Evolutionary conservation across 2,329 filamentous ascomycete species (phyloP).

Genomic region (Geoglossum cookeanum): DNA sequence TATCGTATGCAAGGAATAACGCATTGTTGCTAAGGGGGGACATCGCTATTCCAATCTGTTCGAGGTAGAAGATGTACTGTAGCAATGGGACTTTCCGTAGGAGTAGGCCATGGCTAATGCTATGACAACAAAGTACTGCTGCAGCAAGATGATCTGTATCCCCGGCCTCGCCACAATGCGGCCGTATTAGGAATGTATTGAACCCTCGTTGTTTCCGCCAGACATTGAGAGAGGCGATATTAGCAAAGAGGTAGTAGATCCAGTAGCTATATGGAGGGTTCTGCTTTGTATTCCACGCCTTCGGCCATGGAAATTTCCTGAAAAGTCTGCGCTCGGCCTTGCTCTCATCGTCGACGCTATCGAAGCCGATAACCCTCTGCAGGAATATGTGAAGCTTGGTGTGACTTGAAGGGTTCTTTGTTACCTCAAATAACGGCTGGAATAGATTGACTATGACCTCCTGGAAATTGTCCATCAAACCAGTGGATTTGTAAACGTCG

Average conservation of each 20-base stretch:
- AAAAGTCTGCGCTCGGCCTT: slow-evolving; percentile 89
- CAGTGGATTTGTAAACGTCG: slow-evolving; percentile 83
- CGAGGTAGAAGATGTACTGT: slow-evolving; percentile 94
- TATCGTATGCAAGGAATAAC: slow-evolving; percentile 85
- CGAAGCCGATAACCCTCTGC: slow-evolving; percentile 88
- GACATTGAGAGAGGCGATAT: slow-evolving; percentile 78
- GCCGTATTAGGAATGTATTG: slow-evolving; percentile 83
- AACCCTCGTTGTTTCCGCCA: slow-evolving; percentile 84
- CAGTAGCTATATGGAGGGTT: slow-evolving; percentile 98
- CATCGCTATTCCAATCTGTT: slow-evolving; percentile 98
- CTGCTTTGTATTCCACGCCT: slow-evolving; percentile 74
- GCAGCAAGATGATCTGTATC: slow-evolving; percentile 92
- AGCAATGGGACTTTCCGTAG: slow-evolving; percentile 85
- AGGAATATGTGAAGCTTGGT: slow-evolving; percentile 90
- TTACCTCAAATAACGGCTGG: slow-evolving; percentile 85
- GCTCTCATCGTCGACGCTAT: slow-evolving; percentile 96
- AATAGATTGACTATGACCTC: slow-evolving; percentile 84
- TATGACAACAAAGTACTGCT: slow-evolving; percentile 80
- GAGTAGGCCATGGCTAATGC: slow-evolving; percentile 85
- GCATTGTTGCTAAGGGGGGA: slow-evolving; percentile 98
- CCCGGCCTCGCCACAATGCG: slow-evolving; percentile 91
- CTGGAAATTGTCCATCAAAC: slow-evolving; percentile 75
- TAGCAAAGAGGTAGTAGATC: slow-evolving; percentile 94
- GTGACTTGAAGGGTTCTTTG: slow-evolving; percentile 65
- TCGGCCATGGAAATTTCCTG: slow-evolving; percentile 83